These are phyloP conservation scores for Cystofilobasidium bisporidii DNA, from an alignment of 768 basidiomycete genomes.

Conservation along the genomic window DNA sequence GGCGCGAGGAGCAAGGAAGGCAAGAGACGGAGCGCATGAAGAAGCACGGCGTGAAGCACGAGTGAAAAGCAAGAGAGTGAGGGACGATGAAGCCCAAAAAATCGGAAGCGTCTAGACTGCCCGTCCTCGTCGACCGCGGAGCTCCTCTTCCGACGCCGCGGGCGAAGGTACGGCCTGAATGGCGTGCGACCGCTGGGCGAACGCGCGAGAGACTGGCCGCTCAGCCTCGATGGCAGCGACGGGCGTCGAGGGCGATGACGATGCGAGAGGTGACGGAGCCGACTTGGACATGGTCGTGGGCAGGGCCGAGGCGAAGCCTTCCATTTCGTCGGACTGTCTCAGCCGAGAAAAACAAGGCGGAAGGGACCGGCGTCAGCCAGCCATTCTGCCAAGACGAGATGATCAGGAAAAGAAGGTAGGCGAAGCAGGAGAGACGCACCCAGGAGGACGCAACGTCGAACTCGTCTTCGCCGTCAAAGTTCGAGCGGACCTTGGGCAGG, in stretches of 20 bases:
- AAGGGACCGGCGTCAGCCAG: too few relatives aligned
- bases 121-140: not conserved
- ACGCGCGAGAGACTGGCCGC: not conserved
- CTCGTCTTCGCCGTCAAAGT: not conserved
- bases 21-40: too few relatives aligned
- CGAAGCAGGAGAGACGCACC: not conserved
- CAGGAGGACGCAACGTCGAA: not conserved
- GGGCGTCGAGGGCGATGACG: not conserved
- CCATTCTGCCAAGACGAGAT: too few relatives aligned
- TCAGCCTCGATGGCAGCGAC: not conserved
- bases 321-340: constrained; percentile 1
- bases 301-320: not conserved
- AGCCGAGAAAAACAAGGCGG: not conserved
- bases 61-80: too few relatives aligned
- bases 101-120: not conserved
- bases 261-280: too few relatives aligned
- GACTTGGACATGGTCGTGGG: not conserved
- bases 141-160: not conserved
- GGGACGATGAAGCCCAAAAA: not conserved
- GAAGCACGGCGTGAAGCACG: not conserved
- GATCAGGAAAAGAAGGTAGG: not conserved
- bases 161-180: not conserved
- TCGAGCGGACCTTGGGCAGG: not conserved
- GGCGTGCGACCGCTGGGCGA: not conserved
- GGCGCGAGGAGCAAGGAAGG: too few relatives aligned